Percentiles rank a stretch among this genome's conserved stretches.
phyloP scores from a whole-genome alignment of 441 rosid species.

The Rhodomyrtus psidioides region DNA sequence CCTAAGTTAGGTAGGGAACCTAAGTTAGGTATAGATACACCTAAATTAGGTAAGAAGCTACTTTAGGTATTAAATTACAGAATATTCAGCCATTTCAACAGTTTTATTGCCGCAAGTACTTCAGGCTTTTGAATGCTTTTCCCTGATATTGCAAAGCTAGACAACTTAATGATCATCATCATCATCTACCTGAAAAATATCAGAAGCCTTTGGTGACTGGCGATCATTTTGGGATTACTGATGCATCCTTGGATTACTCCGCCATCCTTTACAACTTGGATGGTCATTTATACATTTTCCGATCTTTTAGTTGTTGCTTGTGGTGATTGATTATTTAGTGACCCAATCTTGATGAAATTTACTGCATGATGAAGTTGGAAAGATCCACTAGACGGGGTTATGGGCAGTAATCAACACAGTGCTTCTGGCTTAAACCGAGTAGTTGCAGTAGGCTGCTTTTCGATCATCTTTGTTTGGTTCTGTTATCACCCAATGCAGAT shows the following conservation, averaged over 20 bases:
- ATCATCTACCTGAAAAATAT: not conserved
- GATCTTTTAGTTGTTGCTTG: not conserved
- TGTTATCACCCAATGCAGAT: not conserved
- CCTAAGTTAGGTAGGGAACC: too few relatives aligned
- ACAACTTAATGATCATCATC: not conserved
- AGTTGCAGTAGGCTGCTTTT: not conserved
- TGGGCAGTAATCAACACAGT: not conserved
- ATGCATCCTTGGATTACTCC: not conserved
- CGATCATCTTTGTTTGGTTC: not conserved
- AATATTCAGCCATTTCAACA: too few relatives aligned
- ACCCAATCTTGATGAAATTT: not conserved
- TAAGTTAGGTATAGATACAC: too few relatives aligned
- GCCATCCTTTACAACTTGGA: not conserved
- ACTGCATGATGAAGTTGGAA: not conserved
- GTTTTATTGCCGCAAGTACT: not conserved
- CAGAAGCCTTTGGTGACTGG: not conserved
- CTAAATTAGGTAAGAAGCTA: too few relatives aligned
- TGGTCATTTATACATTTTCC: not conserved
- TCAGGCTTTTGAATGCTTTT: not conserved
- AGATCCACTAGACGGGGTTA: not conserved
- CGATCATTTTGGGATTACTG: not conserved
- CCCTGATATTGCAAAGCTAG: not conserved
- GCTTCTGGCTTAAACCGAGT: not conserved
- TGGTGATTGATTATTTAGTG: not conserved
- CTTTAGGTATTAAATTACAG: too few relatives aligned